Conservation (phyloP, 164 flowering plant genomes). For the Macadamia integrifolia region DNA sequence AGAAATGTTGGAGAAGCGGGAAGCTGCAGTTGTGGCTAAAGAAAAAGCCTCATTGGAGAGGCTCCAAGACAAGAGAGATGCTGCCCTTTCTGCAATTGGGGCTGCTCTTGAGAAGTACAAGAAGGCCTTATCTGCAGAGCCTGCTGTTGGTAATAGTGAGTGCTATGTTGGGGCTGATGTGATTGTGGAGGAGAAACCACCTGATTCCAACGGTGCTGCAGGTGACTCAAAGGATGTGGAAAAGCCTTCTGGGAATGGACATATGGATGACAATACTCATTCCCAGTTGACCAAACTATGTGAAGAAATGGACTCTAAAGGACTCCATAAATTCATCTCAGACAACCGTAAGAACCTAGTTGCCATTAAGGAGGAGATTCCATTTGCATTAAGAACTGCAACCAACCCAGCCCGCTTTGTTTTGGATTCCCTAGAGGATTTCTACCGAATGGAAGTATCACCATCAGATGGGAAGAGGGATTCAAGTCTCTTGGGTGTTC, state of each 20-base stretch:
- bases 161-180: slow-evolving; percentile 18
- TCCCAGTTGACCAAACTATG: slow-evolving; percentile 72
- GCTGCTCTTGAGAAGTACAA: slow-evolving; percentile 48
- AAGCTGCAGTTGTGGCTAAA: slow-evolving; percentile 76
- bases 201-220: slow-evolving; percentile 33
- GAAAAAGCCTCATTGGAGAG: slow-evolving; percentile 67
- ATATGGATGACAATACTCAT: slow-evolving; percentile 40
- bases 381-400: slow-evolving; percentile 69
- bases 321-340: slow-evolving; percentile 87
- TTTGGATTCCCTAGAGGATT: slow-evolving; percentile 66
- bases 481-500: slow-evolving; percentile 62
- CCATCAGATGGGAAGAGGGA: slow-evolving; percentile 74
- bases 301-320: slow-evolving; percentile 70
- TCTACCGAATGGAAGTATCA: slow-evolving; percentile 49
- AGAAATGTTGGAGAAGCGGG: slow-evolving; percentile 56
- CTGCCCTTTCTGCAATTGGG: slow-evolving; percentile 64
- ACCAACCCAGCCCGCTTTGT: slow-evolving; percentile 62
- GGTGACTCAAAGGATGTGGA: slow-evolving; percentile 25
- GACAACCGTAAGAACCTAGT: slow-evolving; percentile 91
- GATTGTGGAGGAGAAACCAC: slow-evolving; percentile 41
- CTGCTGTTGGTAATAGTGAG: slow-evolving; percentile 23
- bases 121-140: slow-evolving; percentile 30
- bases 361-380: slow-evolving; percentile 75
- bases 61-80: slow-evolving; percentile 85
- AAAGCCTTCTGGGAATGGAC: slow-evolving; percentile 25